Evolutionary conservation across 2,329 filamentous ascomycete genomes (phyloP).

Genomic region (Aspergillus ruber): DNA sequence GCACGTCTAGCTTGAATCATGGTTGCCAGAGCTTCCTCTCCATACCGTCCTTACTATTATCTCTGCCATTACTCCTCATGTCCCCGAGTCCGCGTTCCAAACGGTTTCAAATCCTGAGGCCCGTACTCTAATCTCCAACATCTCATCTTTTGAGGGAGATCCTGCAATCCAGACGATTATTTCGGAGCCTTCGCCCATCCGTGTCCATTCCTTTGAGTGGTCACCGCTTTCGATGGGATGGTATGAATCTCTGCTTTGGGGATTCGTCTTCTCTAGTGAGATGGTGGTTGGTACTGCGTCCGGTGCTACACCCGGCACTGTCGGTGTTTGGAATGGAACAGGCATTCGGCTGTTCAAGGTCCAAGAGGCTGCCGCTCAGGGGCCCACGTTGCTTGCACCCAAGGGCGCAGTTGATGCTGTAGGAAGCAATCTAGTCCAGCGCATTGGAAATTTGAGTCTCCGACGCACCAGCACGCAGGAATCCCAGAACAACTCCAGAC

Average conservation of each 20-base stretch:
- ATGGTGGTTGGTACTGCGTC: conserved; percentile 55
- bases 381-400: conserved; percentile 75
- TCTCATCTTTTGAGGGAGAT: conserved; percentile 39
- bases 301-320: conserved; percentile 64
- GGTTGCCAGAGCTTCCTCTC: conserved; percentile 84
- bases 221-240: conserved; percentile 82
- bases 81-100: conserved; percentile 44
- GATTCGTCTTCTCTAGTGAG: conserved; percentile 83
- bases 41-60: conserved; percentile 79
- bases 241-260: conserved; percentile 94
- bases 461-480: conserved; percentile 31
- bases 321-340: conserved; percentile 92
- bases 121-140: conserved; percentile 37
- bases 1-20: conserved; percentile 65
- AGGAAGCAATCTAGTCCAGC: conserved; percentile 78
- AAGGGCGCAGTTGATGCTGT: conserved; percentile 89
- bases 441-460: conserved; percentile 76
- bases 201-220: conserved; percentile 91
- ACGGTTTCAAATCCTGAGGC: conserved; percentile 33
- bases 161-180: conserved; percentile 61
- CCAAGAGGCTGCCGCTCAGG: conserved; percentile 72
- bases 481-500: conserved; percentile 19
- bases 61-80: conserved; percentile 49
- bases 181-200: conserved; percentile 63
- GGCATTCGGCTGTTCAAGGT: conserved; percentile 82